Base-by-base conservation (phyloP, 768 basidiomycete genomes). In the Suillus spraguei region DNA sequence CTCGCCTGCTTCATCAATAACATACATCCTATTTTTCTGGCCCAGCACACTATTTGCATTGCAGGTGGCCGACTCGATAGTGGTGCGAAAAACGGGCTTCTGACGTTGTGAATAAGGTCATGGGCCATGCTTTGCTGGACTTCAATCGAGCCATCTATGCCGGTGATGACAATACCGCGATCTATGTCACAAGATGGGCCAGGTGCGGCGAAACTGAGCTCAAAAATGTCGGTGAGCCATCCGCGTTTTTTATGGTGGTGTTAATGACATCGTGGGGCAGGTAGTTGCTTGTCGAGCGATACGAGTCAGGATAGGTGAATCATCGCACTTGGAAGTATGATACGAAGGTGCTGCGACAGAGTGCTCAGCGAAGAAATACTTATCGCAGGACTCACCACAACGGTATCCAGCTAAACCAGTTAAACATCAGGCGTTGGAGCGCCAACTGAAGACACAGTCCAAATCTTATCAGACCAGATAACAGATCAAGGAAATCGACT, bases 211-310 rank as follows among this genome's bases (percentile, higher is more conserved):
- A 81, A 86, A n/a, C 86, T 86, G 68, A 92, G 72, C 66, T 89
- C 85, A 63, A 85, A 78, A 41, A 82, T 81, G 9, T 90, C 90
- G 62, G 85, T 39, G 81, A 75, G 24, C 83, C 85, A 35, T 85
- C 82, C 20, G 72, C 71, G 41, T 72, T 70, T 64, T 81, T 79
- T 63, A 83, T 76, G 64, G 86, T 71, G 24, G 84, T 79, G 66
- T 86, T 80, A 68, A 97, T 83, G 13, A 92, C 94, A 78, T 96
- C 94, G 67, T 88, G 85, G 0, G 93, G 83, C 80, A 42, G 95
- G 85, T 73, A 88, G 86, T 14, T 87, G 81, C 66, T 87, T 84
- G 74, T 88, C 88, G 36, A 93, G 81, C 7, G 88, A 85, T 13
- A 89, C 83, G 69, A 86, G 84, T 3, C 84, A 86, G 22, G 88